Evolutionary conservation across 2,329 filamentous ascomycete genomes (phyloP), one percentile per base, ranked within the genome.

Genomic region (Didymella lethalis): DNA sequence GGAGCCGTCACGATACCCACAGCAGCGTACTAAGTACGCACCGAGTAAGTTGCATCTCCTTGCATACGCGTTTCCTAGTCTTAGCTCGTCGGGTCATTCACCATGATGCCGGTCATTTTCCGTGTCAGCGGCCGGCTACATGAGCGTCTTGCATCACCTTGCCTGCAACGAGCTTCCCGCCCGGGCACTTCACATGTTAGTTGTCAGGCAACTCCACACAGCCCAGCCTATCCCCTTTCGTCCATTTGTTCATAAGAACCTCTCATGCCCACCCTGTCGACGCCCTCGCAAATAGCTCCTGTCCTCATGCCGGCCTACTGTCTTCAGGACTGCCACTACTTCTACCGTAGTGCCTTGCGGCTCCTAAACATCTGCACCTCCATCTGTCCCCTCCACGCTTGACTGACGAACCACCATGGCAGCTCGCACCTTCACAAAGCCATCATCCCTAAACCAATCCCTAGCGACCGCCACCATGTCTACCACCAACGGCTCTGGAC

Each of bases 291-390:
- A 63, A 67, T 55, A 52, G 54, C 59, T 66, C 49, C 62, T 64
- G 66, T 64, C 63, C 63, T 60, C 64, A 96, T 96, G 91, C 90
- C 90, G 83, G 79, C 84, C 71, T 94, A 92, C 78, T 96, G 83
- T 79, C 82, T 91, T 57, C 89, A 95, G 84, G 90, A 96, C 79
- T 96, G 91, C 74, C 92, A 96, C 77, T 96, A 96, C 81, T 96
- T 96, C 81, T 95, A 91, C 83, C 91, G 91, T 83, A 96, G 89
- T 78, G 90, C 91, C 75, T 82, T 96, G 81, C 91, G 91, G 83
- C 89, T 93, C 75, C 83, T 96, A 70, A 94, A 90, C 74, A 88
- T 96, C 70, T 86, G 88, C 80, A 96, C 91, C 70, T 85, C 82
- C 72, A 86, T 96, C 78, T 92, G 90, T 66, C 88, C 90, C 68